A percentile compares a stretch with the other conserved stretches of the same genome.
These are phyloP conservation scores for Mycena indigotica DNA, from an alignment of 768 basidiomycete species.

Conservation along the genomic window DNA sequence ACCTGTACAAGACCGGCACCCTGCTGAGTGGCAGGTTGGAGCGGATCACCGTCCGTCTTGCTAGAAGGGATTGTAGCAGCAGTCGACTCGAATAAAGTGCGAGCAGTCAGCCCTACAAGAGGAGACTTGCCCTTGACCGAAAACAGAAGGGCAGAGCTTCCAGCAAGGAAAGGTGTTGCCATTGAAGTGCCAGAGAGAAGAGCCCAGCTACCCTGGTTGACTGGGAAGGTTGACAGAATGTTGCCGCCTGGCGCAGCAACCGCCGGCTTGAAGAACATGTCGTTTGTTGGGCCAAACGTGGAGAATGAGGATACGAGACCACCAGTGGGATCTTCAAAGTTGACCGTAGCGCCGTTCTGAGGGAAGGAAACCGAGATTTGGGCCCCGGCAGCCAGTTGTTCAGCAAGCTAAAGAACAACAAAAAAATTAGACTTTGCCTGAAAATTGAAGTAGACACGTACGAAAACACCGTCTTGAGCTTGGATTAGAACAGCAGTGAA, in stretches of 20 bases:
- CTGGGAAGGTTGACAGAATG: constrained; percentile 51
- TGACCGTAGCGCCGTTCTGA: constrained; percentile 42
- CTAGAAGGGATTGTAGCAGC: constrained; percentile 45
- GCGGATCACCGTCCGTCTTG: constrained; percentile 49
- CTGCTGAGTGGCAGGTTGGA: constrained; percentile 55
- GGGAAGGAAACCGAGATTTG: constrained; percentile 50
- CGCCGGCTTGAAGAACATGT: constrained; percentile 59
- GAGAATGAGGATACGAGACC: constrained; percentile 64
- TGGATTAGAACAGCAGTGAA: constrained; percentile 55
- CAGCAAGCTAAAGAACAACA: constrained; percentile 42
- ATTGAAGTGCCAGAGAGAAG: constrained; percentile 49
- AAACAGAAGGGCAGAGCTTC: constrained; percentile 47
- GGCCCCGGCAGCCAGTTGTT: constrained; percentile 48
- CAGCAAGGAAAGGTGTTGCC: constrained; percentile 50
- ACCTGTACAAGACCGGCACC: constrained; percentile 61
- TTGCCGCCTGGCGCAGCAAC: constrained; percentile 56
- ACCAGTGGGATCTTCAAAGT: constrained; percentile 52
- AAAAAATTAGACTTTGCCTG: not conserved
- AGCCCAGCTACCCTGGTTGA: constrained; percentile 41
- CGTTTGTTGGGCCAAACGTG: constrained; percentile 61
- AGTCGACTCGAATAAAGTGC: constrained; percentile 44
- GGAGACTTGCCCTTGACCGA: constrained; percentile 39
- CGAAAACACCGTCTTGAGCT: constrained; percentile 56
- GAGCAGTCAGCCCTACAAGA: constrained; percentile 29
- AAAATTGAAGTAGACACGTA: constrained; percentile 36